phyloP scores from a whole-genome alignment of 1,284 basidiomycete genomes.

The Ceratobasidium sp. region DNA sequence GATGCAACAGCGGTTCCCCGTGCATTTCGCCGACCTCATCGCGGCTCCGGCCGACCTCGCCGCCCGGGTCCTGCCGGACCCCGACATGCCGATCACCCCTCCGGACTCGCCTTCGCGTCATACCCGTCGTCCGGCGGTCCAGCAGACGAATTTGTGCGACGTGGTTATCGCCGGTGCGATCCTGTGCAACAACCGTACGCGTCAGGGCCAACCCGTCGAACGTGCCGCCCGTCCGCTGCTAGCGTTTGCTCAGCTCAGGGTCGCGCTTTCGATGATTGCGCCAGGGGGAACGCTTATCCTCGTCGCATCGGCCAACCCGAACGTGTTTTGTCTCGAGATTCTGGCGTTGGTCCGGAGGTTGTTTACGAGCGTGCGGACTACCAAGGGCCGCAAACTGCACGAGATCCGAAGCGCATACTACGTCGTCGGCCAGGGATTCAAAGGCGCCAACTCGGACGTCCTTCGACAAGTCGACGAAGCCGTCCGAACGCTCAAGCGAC shows the following conservation, averaged over 20 bases:
- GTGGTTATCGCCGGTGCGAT: constrained; percentile 36
- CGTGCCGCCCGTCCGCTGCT: constrained; percentile 28
- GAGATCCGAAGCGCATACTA: constrained; percentile 41
- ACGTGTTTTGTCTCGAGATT: constrained; percentile 39
- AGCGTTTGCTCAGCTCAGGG: constrained; percentile 31
- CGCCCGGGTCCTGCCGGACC: constrained; percentile 31
- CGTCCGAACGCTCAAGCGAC: constrained; percentile 33
- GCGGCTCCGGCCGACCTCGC: constrained; percentile 19
- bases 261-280: constrained; percentile 30
- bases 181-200: constrained; percentile 26
- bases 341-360: constrained; percentile 13
- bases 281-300: constrained; percentile 32
- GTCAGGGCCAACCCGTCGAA: constrained; percentile 34
- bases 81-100: constrained; percentile 28
- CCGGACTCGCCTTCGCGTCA: constrained; percentile 32
- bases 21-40: constrained; percentile 32
- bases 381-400: constrained; percentile 38
- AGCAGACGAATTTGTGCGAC: constrained; percentile 24
- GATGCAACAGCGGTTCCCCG: constrained; percentile 39
- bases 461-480: constrained; percentile 31
- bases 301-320: constrained; percentile 36
- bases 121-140: neutral
- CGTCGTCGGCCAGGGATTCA: constrained; percentile 34
- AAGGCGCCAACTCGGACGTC: constrained; percentile 21
- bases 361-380: constrained; percentile 19